These are phyloP conservation scores for Heterobasidion irregulare DNA, from an alignment of 1,284 basidiomycete genomes.

Conservation along the genomic window DNA sequence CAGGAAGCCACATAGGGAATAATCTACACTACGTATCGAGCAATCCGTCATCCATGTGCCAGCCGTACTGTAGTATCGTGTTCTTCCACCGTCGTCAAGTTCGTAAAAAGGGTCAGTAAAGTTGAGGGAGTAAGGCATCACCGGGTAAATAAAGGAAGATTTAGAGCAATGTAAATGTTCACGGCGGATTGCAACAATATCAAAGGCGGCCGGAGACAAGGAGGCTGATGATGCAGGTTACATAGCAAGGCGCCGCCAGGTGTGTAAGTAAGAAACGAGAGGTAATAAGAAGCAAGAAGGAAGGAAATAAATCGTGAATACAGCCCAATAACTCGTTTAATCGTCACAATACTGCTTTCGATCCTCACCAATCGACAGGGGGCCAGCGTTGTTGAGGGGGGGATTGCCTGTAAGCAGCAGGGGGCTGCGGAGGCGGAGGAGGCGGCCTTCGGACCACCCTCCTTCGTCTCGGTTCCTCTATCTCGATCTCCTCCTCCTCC, in stretches of 20 bases:
- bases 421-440: slow-evolving; percentile 8
- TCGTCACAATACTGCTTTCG: slow-evolving; percentile 1
- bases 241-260: not conserved
- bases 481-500: slow-evolving; percentile 10
- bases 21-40: slow-evolving; percentile 2
- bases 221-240: not conserved
- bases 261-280: slow-evolving; percentile 3
- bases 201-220: slow-evolving; percentile 6
- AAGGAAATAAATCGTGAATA: slow-evolving; percentile 2
- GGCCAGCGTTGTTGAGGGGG: slow-evolving; percentile 11
- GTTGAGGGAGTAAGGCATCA: slow-evolving; percentile 9
- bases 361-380: slow-evolving; percentile 5
- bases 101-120: slow-evolving; percentile 11
- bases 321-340: slow-evolving; percentile 7
- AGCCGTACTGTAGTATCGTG: slow-evolving; percentile 7
- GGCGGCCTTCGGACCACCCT: slow-evolving; percentile 7
- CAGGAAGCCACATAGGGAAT: slow-evolving; percentile 4
- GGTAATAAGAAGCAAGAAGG: slow-evolving; percentile 7
- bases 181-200: not conserved
- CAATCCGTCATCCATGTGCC: slow-evolving; percentile 4
- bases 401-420: slow-evolving; percentile 11
- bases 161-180: slow-evolving; percentile 1
- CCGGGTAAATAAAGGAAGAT: slow-evolving; percentile 7
- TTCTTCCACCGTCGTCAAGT: slow-evolving; percentile 13
- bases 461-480: slow-evolving; percentile 9